Conservation (phyloP, 1,284 basidiomycete species). For the Coniophora puteana region DNA sequence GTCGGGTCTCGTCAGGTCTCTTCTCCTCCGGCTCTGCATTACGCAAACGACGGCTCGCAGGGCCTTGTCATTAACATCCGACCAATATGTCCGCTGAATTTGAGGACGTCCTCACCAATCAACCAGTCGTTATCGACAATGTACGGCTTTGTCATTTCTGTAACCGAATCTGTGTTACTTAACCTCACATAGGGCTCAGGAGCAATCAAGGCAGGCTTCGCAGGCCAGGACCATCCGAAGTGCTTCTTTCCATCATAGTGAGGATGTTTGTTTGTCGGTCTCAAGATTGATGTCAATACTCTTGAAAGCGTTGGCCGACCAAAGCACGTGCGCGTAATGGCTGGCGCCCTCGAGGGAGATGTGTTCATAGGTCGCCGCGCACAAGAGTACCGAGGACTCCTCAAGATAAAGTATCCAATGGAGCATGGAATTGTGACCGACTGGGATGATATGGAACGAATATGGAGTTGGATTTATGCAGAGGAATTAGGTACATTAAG, state of each 20-base stretch:
- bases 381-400: constrained; percentile 89
- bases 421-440: constrained; percentile 93
- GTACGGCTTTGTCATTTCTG: constrained; percentile 44
- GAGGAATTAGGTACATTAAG: constrained; percentile 92
- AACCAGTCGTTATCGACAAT: constrained; percentile 96
- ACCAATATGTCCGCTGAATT: constrained; percentile 72
- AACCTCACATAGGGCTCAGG: constrained; percentile 76
- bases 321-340: constrained; percentile 96
- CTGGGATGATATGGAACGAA: constrained; percentile 99
- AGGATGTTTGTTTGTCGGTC: constrained; percentile 78
- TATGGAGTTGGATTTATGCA: constrained; percentile 96
- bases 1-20: neutral
- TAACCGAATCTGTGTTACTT: constrained; percentile 16
- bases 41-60: constrained; percentile 1
- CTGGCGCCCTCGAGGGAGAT: constrained; percentile 90
- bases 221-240: constrained; percentile 96
- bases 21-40: constrained; percentile 6
- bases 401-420: constrained; percentile 99
- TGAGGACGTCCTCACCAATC: constrained; percentile 89
- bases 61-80: constrained; percentile 1
- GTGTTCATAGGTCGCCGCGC: constrained; percentile 92
- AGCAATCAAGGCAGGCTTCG: constrained; percentile 96
- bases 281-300: constrained; percentile 11
- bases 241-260: constrained; percentile 98
- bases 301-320: constrained; percentile 82